A percentile compares a stretch with the other conserved stretches of the same genome.
Conservation (phyloP, 225 moss, liverwort and hornwort species). For the Polytrichum formosum region DNA sequence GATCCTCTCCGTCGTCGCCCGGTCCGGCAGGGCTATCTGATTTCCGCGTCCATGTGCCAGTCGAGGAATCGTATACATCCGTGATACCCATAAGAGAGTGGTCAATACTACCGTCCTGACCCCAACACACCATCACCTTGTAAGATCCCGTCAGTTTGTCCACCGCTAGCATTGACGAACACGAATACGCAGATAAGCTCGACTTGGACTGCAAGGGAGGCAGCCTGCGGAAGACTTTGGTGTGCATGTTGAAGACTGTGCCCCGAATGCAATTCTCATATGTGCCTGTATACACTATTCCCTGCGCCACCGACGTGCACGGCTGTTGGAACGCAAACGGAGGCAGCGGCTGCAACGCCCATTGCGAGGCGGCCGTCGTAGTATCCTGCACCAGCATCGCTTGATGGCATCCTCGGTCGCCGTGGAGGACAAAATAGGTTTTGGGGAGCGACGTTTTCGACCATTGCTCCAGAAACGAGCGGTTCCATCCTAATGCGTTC, state of each 20-base stretch:
- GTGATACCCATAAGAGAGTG: no score
- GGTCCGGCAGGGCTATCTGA: background rate
- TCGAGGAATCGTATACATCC: background rate
- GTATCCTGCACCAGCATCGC: slow-evolving; percentile 3
- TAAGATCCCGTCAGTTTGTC: background rate
- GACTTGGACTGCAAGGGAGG: slow-evolving; percentile 2
- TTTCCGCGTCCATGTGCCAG: background rate
- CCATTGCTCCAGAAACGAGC: background rate
- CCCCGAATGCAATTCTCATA: background rate
- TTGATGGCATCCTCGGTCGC: slow-evolving; percentile 8
- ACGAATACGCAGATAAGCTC: background rate
- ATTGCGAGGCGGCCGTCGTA: background rate
- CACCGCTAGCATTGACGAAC: background rate
- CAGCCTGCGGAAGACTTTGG: slow-evolving; percentile 7
- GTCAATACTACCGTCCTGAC: background rate
- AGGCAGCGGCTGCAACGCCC: slow-evolving; percentile 4
- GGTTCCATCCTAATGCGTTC: slow-evolving; percentile 1
- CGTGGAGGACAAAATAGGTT: slow-evolving; percentile 1
- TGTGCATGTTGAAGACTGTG: slow-evolving; percentile 9
- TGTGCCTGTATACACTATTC: slow-evolving; percentile 6
- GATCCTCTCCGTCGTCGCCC: slow-evolving; percentile 5
- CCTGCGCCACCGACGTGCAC: background rate
- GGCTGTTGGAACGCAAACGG: slow-evolving; percentile 9
- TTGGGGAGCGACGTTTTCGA: background rate
- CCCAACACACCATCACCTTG: slow-evolving; percentile 10